Conservation (phyloP, 345 rosid species). For the Dovyalis caffra region DNA sequence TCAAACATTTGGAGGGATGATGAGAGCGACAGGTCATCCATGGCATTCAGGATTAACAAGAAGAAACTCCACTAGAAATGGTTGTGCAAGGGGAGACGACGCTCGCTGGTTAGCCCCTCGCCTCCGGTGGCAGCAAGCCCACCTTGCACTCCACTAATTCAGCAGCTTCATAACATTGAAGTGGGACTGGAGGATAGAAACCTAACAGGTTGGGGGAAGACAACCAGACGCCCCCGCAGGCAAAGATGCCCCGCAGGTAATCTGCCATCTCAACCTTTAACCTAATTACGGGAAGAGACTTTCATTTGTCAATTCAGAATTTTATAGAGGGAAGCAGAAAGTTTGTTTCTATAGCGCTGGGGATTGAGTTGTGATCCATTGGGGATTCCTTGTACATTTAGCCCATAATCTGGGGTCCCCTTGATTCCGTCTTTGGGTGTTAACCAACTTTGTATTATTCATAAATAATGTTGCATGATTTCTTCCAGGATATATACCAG, state of each 20-base stretch:
- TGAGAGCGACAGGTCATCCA: slow-evolving; percentile 69
- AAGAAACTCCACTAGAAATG: slow-evolving; percentile 70
- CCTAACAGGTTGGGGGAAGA: slow-evolving; percentile 90
- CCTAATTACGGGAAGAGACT: slow-evolving; percentile 30
- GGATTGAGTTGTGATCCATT: slow-evolving; percentile 14
- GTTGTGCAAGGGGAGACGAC: slow-evolving; percentile 66
- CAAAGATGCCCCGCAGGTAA: slow-evolving; percentile 87
- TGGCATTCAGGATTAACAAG: slow-evolving; percentile 71
- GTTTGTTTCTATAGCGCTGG: slow-evolving; percentile 5
- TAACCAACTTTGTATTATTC: slow-evolving; percentile 37
- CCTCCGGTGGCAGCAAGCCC: slow-evolving; percentile 34
- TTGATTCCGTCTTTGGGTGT: slow-evolving; percentile 37
- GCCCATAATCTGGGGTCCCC: slow-evolving; percentile 40
- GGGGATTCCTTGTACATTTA: slow-evolving; percentile 52
- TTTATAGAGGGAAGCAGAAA: slow-evolving; percentile 7
- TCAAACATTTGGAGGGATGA: slow-evolving; percentile 83
- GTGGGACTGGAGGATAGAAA: slow-evolving; percentile 75
- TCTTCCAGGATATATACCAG: slow-evolving; percentile 28
- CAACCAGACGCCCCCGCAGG: slow-evolving; percentile 83
- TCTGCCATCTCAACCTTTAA: slow-evolving; percentile 53
- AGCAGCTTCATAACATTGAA: slow-evolving; percentile 52
- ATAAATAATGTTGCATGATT: slow-evolving; percentile 52
- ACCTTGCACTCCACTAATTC: slow-evolving; percentile 47
- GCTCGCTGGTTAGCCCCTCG: slow-evolving; percentile 36
- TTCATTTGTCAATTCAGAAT: slow-evolving; percentile 17